phyloP scores from a whole-genome alignment of 331 rosid genomes.

The Phaseolus coccineus region DNA sequence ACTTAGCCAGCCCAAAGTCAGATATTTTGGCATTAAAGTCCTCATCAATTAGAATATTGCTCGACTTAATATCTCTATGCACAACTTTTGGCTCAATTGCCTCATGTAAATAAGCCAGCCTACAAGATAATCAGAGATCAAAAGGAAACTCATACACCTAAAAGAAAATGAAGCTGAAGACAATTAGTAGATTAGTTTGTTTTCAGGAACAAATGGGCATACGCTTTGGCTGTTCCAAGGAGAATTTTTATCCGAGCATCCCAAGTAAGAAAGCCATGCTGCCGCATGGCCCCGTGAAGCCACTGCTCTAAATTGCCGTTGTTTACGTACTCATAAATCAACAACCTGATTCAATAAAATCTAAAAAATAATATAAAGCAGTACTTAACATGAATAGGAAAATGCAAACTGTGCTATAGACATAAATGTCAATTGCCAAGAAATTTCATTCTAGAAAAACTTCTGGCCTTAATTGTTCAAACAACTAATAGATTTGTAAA shows the following conservation, averaged over 20 bases:
- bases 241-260: constrained; percentile 85
- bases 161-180: background rate
- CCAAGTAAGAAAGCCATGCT: constrained; percentile 85
- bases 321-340: constrained; percentile 82
- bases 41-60: constrained; percentile 84
- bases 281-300: constrained; percentile 91
- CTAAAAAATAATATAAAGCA: background rate
- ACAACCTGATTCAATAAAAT: constrained; percentile 58
- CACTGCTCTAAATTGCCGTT: constrained; percentile 90
- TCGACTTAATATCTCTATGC: constrained; percentile 87
- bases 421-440: background rate
- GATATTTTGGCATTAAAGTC: constrained; percentile 84
- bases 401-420: background rate
- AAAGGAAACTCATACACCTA: background rate
- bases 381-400: background rate
- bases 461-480: background rate
- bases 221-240: constrained; percentile 91
- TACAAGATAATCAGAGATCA: constrained; percentile 47
- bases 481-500: constrained; percentile 20
- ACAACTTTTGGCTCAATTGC: constrained; percentile 93
- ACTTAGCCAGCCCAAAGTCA: constrained; percentile 75
- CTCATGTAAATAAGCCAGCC: constrained; percentile 88
- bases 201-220: constrained; percentile 42
- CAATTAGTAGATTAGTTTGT: constrained; percentile 19
- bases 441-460: constrained; percentile 10